Percentiles rank a stretch among this genome's conserved stretches.
These are phyloP conservation scores for Amborella trichopoda DNA, from an alignment of 164 flowering plant genomes.

Conservation along the genomic window DNA sequence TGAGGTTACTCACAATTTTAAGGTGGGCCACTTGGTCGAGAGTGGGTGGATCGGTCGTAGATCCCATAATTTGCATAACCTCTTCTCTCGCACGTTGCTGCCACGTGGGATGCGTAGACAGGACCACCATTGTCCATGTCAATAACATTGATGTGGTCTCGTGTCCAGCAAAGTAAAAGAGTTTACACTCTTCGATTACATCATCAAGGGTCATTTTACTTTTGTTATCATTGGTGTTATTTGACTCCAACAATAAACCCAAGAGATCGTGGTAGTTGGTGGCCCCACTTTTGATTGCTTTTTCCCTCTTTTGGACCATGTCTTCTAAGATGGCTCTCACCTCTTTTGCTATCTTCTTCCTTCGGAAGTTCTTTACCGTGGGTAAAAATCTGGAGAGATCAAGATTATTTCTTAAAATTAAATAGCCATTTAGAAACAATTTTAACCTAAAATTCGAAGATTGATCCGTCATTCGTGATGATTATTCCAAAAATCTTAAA, in stretches of 20 bases:
- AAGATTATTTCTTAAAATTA: neutral
- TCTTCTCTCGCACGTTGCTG: conserved; percentile 41
- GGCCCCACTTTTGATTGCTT: conserved; percentile 2
- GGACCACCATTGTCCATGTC: conserved; percentile 31
- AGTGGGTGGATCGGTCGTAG: conserved; percentile 15
- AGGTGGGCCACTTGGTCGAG: conserved; percentile 21
- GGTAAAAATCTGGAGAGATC: conserved; percentile 7
- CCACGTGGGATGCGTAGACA: conserved; percentile 36
- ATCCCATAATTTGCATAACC: conserved; percentile 20
- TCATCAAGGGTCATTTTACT: conserved; percentile 29
- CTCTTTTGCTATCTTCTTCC: conserved; percentile 1
- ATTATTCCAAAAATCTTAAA: neutral
- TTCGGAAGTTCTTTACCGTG: conserved; percentile 8
- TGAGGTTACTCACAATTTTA: conserved; percentile 23
- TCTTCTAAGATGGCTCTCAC: conserved; percentile 1
- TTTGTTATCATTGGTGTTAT: conserved; percentile 3
- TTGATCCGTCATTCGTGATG: neutral
- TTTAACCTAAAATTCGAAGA: neutral
- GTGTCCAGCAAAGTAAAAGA: conserved; percentile 40
- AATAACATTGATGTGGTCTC: conserved; percentile 33
- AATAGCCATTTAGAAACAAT: neutral
- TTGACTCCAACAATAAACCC: conserved; percentile 10
- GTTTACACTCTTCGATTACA: conserved; percentile 39
- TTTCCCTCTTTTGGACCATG: conserved; percentile 10
- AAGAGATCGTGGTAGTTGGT: conserved; percentile 7